Evolutionary conservation across 257 asterid species (phyloP), one percentile per base, ranked within the genome.

Genomic region (Anisodus acutangulus): DNA sequence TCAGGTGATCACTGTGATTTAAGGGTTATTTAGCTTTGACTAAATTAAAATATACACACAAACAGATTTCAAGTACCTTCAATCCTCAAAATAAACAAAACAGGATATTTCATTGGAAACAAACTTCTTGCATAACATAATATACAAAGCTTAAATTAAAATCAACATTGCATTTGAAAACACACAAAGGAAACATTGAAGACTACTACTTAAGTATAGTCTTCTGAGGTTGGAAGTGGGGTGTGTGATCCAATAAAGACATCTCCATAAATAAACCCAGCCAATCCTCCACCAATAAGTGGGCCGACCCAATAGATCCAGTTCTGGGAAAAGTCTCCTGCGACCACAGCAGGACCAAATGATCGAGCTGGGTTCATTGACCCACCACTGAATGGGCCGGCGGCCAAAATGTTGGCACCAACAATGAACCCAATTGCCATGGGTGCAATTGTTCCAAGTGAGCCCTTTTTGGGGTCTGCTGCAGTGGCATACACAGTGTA

Each of bases 321-420:
- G 64, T 63, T 90, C 10, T 87, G 86, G 0, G 91, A 85, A 74
- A 93, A 90, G 84, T 92, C 90, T 12, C 93, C 97, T 0, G 85
- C 83, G 0, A 90, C 95, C 3, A 90, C 94, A 0, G 97, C 93
- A 0, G 96, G 97, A 59, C 97, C 97, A 79, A 92, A 92, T 12
- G 97, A 92, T 4, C 97, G 88, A n/a, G 95, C 97, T 8, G 96
- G 97, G 87, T 93, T 93, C 97, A 92, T 92, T 5, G 97, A 92
- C 63, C 97, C 97, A 49, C 95, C 97, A 47, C 93, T 91, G 47
- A 93, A 93, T 71, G 96, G 97, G 83, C 95, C 97, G 9, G 97
- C 97, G 1, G 97, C 95, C 55, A 92, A 86, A 70, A 92, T 93
- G 63, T 91, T 93, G 1, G 97, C 97, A 0, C 97, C 97, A 0